Base-by-base conservation (phyloP, 1,284 basidiomycete genomes). In the Rhodotorula glutinis region DNA sequence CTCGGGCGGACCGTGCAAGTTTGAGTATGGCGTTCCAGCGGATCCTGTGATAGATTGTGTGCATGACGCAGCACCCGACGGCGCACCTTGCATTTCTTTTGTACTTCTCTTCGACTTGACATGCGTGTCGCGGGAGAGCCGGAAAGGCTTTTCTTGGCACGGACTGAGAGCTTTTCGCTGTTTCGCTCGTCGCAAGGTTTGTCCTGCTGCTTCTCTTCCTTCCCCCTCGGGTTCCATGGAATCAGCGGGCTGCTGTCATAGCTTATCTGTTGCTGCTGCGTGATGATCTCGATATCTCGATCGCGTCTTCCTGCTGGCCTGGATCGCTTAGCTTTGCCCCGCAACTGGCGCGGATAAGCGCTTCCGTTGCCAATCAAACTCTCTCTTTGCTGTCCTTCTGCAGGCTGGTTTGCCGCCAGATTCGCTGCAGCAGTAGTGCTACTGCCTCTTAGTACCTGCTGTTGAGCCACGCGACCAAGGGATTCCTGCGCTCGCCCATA, bases 1-100 rank as follows among this genome's bases (percentile, higher is more conserved):
- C 53, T 71, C 43, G 70, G 70, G 9, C 43, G 70, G 67, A 66
- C 70, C 53, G 67, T 71, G 25, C 61, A 71, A 51, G 70, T 64
- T 29, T 71, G 55, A 57, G 56, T 23, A n/a, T 16, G 7, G 25
- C 25, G 23, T 23, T 27, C 5, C 27, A 3, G 25, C 13, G 7
- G 13, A 25, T 46, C 23, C 21, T n/a, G 13, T 47, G 46, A 47
- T 47, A n/a, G n/a, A 47, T 5, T 38, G 33, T 38, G 33, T 38
- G 33, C 33, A 38, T 38, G 33, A 38, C 33, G 33, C 33, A 38
- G 33, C 33, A 38, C 33, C 5, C 33, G n/a, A n/a, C 33, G 46
- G 21, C n/a, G 13, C n/a, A 13, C 46, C n/a, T 46, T 46, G 9
- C 46, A 16, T 51, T 51, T 13, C 16, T 51, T 51, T 51, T 51